Percentiles rank a stretch among this genome's conserved stretches.
phyloP scores from a whole-genome alignment of 2,329 filamentous ascomycete genomes.

The Neonectria magnoliae region DNA sequence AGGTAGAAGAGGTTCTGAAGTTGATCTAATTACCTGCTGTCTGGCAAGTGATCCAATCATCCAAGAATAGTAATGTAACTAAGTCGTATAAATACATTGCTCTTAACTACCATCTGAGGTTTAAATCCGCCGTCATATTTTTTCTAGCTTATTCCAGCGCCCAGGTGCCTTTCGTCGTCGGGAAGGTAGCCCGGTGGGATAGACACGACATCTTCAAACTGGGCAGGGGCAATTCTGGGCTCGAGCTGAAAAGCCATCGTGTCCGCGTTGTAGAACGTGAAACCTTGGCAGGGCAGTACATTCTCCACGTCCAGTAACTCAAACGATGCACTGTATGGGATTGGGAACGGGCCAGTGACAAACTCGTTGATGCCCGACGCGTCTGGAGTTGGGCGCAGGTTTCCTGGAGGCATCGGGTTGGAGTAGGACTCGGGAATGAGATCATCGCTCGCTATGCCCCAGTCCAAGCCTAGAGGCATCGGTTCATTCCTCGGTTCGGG shows the following conservation, averaged over 20 bases:
- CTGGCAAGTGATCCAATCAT: not conserved
- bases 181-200: not conserved
- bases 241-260: not conserved
- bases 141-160: not conserved
- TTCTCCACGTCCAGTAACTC: not conserved
- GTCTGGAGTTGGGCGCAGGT: not conserved
- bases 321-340: not conserved
- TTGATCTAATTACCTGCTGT: slow-evolving; percentile 1
- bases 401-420: not conserved
- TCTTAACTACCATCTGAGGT: not conserved
- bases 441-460: not conserved
- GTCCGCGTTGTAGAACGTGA: not conserved
- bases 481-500: not conserved
- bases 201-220: not conserved
- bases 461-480: not conserved
- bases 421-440: not conserved
- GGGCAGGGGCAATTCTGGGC: not conserved
- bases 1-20: slow-evolving; percentile 46
- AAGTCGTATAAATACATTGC: not conserved
- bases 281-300: not conserved
- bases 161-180: not conserved
- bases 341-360: not conserved
- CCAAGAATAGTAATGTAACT: not conserved
- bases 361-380: not conserved
- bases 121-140: not conserved